phyloP scores from a whole-genome alignment of 2,329 filamentous ascomycete genomes.

The Nemania bipapillata region DNA sequence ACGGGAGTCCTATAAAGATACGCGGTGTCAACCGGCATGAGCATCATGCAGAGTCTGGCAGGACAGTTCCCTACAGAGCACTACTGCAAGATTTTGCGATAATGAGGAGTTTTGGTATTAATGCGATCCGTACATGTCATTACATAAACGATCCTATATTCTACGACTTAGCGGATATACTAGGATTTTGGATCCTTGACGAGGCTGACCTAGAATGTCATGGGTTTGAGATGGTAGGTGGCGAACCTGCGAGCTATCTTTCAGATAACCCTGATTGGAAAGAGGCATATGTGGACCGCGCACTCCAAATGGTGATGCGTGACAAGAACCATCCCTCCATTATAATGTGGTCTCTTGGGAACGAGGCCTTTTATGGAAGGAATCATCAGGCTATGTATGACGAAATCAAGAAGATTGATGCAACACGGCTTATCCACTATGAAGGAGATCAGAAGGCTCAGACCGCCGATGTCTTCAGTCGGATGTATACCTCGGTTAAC shows the following conservation, averaged over 20 bases:
- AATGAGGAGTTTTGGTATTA: conserved; percentile 77
- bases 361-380: conserved; percentile 75
- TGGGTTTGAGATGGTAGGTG: conserved; percentile 59
- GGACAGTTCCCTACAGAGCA: conserved; percentile 70
- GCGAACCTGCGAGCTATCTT: conserved; percentile 61
- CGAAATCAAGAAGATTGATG: conserved; percentile 67
- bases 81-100: conserved; percentile 69
- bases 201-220: conserved; percentile 67
- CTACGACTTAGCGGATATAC: conserved; percentile 70
- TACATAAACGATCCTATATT: conserved; percentile 70
- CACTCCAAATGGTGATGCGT: conserved; percentile 70
- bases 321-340: conserved; percentile 70
- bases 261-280: conserved; percentile 71
- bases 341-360: conserved; percentile 77
- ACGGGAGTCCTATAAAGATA: conserved; percentile 71
- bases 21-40: conserved; percentile 78
- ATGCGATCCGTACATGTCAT: conserved; percentile 75
- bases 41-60: conserved; percentile 71
- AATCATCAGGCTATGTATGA: conserved; percentile 76
- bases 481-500: conserved; percentile 71
- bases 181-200: conserved; percentile 72
- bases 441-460: conserved; percentile 69
- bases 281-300: conserved; percentile 74
- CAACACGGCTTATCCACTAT: conserved; percentile 71
- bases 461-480: conserved; percentile 71